A percentile compares a stretch with the other conserved stretches of the same genome.
Evolutionary conservation across 139 green algal species (phyloP).

Genomic region (Coelastrella sp.): DNA sequence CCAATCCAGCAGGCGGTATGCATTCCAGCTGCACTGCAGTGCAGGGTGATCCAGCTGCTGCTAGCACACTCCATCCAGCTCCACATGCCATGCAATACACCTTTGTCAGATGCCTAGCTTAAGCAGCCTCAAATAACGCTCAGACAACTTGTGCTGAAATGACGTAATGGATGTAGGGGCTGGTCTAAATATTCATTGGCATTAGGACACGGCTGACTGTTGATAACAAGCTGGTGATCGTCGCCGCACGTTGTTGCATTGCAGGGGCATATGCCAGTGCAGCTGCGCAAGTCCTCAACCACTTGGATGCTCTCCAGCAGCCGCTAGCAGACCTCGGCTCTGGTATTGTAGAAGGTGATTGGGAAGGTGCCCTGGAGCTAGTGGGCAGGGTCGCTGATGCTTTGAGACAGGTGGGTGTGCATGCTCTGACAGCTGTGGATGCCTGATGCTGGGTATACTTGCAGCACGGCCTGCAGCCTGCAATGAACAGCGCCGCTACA

Average conservation of each 20-base stretch:
- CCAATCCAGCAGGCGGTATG: slow-evolving; percentile 45
- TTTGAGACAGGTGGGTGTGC: slow-evolving; percentile 41
- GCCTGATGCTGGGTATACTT: too few relatives aligned
- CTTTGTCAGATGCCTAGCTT: too few relatives aligned
- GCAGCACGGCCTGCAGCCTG: not conserved
- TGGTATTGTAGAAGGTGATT: slow-evolving; percentile 11
- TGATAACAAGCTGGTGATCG: not conserved
- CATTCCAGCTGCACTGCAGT: not conserved
- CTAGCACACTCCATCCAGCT: too few relatives aligned
- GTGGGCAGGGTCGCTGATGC: slow-evolving; percentile 49
- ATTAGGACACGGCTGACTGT: too few relatives aligned
- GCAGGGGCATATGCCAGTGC: slow-evolving; percentile 11
- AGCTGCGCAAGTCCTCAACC: slow-evolving; percentile 33
- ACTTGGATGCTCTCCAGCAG: slow-evolving; percentile 56
- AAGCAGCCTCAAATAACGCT: too few relatives aligned
- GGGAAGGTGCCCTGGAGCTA: slow-evolving; percentile 49
- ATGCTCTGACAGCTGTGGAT: too few relatives aligned
- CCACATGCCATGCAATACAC: too few relatives aligned
- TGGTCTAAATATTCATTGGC: too few relatives aligned
- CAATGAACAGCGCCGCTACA: too few relatives aligned
- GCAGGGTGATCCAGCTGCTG: too few relatives aligned
- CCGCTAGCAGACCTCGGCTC: slow-evolving; percentile 35
- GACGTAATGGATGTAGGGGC: too few relatives aligned
- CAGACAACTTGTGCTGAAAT: too few relatives aligned
- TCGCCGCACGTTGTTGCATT: not conserved